Conservation (phyloP, 306 rosid species). For the Cajanus cajan region DNA sequence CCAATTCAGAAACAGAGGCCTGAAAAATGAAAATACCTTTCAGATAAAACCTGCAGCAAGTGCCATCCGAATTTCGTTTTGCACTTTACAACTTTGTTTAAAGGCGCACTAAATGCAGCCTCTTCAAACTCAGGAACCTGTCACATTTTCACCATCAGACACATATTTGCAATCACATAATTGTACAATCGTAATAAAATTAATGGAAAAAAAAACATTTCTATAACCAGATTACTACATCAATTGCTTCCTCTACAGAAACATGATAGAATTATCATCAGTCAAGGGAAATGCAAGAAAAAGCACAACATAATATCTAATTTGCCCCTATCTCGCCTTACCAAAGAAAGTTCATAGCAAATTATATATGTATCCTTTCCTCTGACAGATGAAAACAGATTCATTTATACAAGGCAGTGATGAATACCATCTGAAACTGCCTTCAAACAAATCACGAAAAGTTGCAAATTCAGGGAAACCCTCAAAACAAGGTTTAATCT, state of each 20-base stretch:
- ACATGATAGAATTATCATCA: conserved; percentile 4
- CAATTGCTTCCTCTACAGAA: background rate
- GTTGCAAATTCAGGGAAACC: background rate
- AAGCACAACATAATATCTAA: background rate
- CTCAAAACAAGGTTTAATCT: background rate
- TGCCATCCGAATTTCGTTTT: conserved; percentile 98
- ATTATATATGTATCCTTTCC: background rate
- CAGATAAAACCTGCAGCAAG: conserved; percentile 84
- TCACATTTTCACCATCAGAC: conserved; percentile 33
- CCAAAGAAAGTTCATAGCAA: background rate
- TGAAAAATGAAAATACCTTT: conserved; percentile 49
- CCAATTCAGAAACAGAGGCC: conserved; percentile 20
- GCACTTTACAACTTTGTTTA: conserved; percentile 84
- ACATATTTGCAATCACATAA: conserved; percentile 15
- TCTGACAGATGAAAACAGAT: background rate
- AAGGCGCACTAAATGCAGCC: conserved; percentile 85
- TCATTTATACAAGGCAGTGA: background rate
- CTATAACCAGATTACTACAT: background rate
- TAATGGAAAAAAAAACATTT: background rate
- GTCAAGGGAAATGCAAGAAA: background rate
- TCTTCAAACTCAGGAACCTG: conserved; percentile 98
- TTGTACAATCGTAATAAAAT: background rate
- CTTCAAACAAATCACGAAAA: background rate
- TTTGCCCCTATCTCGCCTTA: background rate
- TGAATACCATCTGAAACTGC: background rate